Conservation (phyloP, 2,329 filamentous ascomycete species). For the Penicillium sp. region DNA sequence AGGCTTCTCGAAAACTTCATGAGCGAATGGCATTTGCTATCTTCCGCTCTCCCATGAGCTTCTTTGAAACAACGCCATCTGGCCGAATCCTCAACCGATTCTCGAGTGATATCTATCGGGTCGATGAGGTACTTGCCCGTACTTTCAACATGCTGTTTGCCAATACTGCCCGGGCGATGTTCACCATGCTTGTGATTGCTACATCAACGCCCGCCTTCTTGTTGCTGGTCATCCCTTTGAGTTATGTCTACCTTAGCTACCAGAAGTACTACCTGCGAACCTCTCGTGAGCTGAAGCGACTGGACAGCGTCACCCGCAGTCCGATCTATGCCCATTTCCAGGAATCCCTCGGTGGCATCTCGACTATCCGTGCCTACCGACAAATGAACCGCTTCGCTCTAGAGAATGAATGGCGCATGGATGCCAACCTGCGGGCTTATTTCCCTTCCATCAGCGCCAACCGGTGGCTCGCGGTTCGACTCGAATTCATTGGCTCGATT, state of each 20-base stretch:
- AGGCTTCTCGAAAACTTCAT: constrained; percentile 94
- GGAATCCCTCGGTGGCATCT: constrained; percentile 88
- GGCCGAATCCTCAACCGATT: constrained; percentile 97
- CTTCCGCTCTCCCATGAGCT: constrained; percentile 96
- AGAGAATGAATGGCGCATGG: constrained; percentile 97
- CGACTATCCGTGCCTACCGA: constrained; percentile 90
- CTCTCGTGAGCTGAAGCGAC: constrained; percentile 89
- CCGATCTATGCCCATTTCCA: constrained; percentile 99
- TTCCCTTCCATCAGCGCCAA: constrained; percentile 94
- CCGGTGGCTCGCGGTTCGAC: constrained; percentile 88
- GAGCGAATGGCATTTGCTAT: constrained; percentile 97
- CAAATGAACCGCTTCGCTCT: constrained; percentile 82
- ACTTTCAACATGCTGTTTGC: constrained; percentile 97
- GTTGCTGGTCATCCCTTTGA: constrained; percentile 75
- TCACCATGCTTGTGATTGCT: constrained; percentile 84
- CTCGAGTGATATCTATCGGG: constrained; percentile 66
- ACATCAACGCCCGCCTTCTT: constrained; percentile 76
- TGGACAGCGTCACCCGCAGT: constrained; percentile 92
- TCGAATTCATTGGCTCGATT: constrained; percentile 92
- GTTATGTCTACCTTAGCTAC: constrained; percentile 81
- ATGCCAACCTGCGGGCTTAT: constrained; percentile 89
- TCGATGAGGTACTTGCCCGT: constrained; percentile 90
- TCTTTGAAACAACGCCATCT: constrained; percentile 95
- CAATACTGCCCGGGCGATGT: constrained; percentile 70
- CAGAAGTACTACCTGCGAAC: constrained; percentile 96